Percentiles rank a stretch among this genome's conserved stretches.
Conservation (phyloP, 164 flowering plant genomes). For the Vitis rupestris region DNA sequence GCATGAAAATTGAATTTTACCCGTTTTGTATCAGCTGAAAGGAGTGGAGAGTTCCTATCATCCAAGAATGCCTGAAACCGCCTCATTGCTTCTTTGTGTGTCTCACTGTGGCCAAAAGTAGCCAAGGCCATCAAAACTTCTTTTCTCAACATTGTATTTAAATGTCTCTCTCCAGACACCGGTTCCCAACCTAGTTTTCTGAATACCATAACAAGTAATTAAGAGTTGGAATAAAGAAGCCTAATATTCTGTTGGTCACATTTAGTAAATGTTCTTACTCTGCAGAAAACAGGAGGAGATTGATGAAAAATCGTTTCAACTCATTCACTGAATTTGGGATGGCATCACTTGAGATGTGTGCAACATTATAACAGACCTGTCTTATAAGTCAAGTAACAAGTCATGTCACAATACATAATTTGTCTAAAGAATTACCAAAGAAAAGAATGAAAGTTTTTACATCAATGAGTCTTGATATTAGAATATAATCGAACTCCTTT, state of each 20-base stretch:
- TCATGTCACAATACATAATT: not conserved
- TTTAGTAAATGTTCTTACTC: slow-evolving; percentile 25
- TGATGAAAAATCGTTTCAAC: slow-evolving; percentile 29
- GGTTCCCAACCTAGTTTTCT: slow-evolving; percentile 40
- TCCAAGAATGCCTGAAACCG: slow-evolving; percentile 30
- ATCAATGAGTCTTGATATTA: slow-evolving; percentile 30
- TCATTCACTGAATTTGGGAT: slow-evolving; percentile 22
- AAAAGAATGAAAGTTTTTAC: slow-evolving; percentile 16
- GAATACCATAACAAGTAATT: slow-evolving; percentile 14
- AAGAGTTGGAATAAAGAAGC: not conserved
- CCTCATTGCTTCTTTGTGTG: slow-evolving; percentile 26
- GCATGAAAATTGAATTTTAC: slow-evolving; percentile 6
- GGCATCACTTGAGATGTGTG: slow-evolving; percentile 23
- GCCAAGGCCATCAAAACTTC: slow-evolving; percentile 32
- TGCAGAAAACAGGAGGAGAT: slow-evolving; percentile 24
- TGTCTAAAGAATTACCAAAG: not conserved
- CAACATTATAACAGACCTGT: slow-evolving; percentile 27
- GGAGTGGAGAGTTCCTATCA: slow-evolving; percentile 25
- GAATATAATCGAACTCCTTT: slow-evolving; percentile 24
- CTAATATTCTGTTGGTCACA: not conserved
- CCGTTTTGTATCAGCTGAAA: slow-evolving; percentile 26
- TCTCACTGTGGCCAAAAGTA: slow-evolving; percentile 28
- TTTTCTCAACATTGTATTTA: slow-evolving; percentile 28
- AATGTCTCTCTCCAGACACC: slow-evolving; percentile 27
- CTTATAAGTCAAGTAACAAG: not conserved